phyloP scores from a whole-genome alignment of 768 basidiomycete genomes.

The Xerocomellus intermedius region DNA sequence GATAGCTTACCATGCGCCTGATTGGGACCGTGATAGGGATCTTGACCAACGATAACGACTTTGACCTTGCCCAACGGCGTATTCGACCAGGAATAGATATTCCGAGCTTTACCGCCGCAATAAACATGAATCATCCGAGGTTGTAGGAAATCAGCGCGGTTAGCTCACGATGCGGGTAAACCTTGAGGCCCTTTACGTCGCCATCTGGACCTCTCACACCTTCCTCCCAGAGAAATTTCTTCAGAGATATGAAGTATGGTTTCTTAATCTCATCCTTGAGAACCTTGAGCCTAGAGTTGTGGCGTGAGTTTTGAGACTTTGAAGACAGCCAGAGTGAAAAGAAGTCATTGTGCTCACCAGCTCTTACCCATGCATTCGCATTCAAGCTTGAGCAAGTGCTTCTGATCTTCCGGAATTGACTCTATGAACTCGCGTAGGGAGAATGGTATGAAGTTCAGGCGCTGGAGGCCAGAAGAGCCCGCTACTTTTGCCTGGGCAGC shows the following conservation, averaged over 20 bases:
- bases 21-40: conserved; percentile 77
- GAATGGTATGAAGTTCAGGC: conserved; percentile 69
- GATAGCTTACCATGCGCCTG: conserved; percentile 78
- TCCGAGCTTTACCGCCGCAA: conserved; percentile 50
- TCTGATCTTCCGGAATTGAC: conserved; percentile 57
- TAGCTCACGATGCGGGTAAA: conserved; percentile 73
- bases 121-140: conserved; percentile 3
- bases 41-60: conserved; percentile 89
- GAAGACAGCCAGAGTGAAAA: background rate
- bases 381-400: conserved; percentile 60
- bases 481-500: conserved; percentile 7
- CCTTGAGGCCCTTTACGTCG: conserved; percentile 44
- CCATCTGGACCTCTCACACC: conserved; percentile 56
- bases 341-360: conserved; percentile 42
- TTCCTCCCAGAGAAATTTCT: conserved; percentile 65
- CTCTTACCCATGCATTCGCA: conserved; percentile 71
- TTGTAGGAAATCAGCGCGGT: conserved; percentile 26
- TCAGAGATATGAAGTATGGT: conserved; percentile 72
- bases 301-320: conserved; percentile 1
- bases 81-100: conserved; percentile 91
- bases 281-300: conserved; percentile 59
- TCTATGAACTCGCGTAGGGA: conserved; percentile 52
- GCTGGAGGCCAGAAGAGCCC: conserved; percentile 22
- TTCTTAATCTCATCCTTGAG: conserved; percentile 74
- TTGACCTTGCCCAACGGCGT: conserved; percentile 83